Base-by-base conservation (phyloP, 352 stramenopile genomes). In the Globisporangium polare region DNA sequence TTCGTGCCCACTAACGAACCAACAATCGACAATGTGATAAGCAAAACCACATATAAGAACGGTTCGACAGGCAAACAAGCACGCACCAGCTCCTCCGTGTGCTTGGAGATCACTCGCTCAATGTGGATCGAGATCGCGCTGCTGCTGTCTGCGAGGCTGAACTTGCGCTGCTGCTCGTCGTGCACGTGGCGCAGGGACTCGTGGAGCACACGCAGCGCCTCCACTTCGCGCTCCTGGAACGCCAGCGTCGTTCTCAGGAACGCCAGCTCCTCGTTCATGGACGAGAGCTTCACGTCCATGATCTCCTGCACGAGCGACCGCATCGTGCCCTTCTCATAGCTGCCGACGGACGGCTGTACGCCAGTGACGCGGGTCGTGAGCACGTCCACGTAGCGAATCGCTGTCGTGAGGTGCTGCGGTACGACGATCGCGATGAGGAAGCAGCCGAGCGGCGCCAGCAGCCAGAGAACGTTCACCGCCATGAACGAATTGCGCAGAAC, bases 401-500 rank as follows among this genome's bases (percentile, higher is more conserved):
- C 78, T 0, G 66, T 79, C 31, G 77, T 88, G 37, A 92, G 60
- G 56, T 92, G 89, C 50, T 88, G 77, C 7, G 83, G 83, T 2
- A 88, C 83, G 12, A 80, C 68, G 60, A 92, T 83, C 18, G 83
- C 83, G 58, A 92, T 71, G 5, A 78, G 57, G 54, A 90, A 92
- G 53, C 83, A 92, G 35, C 71, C 84, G 3, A 92, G 64, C 15
- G 83, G 83, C 15, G 80, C 71, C 4, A 92, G 66, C 9, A 92
- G 75, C 83, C 83, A 92, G 45, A 90, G 24, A 20, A 90, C 75
- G 53, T 92, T 92, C 57, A 80, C 68, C 0, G 78, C 79, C 77
- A 89, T 85, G 66, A 91, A 89, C 35, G 78, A 86, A 33, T 91
- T 86, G 55, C 77, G 82, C 22, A 86, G 58, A 5, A 86, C 41